Evolutionary conservation across 1,284 basidiomycete species (phyloP).

Genomic region (Ceratobasidium papillatum): DNA sequence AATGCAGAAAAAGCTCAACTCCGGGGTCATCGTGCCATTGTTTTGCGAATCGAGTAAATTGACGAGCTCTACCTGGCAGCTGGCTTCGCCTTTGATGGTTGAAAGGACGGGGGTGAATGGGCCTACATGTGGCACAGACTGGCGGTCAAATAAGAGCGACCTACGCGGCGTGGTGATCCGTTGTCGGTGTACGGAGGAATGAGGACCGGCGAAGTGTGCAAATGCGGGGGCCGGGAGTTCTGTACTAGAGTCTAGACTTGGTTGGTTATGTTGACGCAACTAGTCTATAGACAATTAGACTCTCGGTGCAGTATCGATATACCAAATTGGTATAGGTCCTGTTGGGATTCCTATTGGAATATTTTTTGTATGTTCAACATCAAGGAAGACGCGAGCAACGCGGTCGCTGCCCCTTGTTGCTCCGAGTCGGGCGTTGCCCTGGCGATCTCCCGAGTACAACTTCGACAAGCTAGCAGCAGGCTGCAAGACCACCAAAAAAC

Average conservation of each 20-base stretch:
- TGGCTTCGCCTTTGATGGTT: neutral
- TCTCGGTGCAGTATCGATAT: neutral
- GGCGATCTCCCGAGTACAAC: constrained; percentile 5
- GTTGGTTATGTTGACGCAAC: neutral
- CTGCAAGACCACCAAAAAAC: neutral
- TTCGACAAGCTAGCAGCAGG: neutral
- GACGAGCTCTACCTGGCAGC: neutral
- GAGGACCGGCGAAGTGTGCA: neutral
- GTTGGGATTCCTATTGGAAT: neutral
- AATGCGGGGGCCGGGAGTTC: neutral
- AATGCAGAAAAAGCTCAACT: neutral
- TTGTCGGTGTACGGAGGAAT: neutral
- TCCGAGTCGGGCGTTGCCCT: constrained; percentile 10
- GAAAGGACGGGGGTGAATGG: neutral
- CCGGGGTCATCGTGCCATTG: neutral
- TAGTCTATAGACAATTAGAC: neutral
- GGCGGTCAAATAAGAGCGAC: neutral
- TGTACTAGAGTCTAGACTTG: too few relatives aligned
- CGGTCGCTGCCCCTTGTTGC: constrained; percentile 14
- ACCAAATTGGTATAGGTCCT: neutral
- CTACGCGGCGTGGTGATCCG: neutral
- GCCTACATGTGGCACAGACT: too few relatives aligned
- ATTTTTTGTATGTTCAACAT: neutral
- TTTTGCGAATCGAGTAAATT: neutral
- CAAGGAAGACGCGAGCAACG: neutral